Conservation (phyloP, 1,139 yeast genomes). For the Candida mesenterica region DNA sequence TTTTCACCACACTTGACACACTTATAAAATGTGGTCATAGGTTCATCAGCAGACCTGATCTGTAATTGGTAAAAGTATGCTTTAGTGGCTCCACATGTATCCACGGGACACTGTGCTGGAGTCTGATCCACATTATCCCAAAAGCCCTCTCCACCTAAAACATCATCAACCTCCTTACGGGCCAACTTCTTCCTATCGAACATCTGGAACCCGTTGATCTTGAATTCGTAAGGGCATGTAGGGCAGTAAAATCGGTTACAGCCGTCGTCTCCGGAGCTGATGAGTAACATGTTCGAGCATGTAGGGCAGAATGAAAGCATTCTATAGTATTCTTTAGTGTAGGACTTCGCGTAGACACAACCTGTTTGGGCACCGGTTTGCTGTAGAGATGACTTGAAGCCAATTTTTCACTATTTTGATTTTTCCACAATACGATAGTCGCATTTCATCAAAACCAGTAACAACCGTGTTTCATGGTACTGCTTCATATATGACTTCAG, state of each 20-base stretch:
- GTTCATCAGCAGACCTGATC: constrained; percentile 87
- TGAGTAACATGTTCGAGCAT: constrained; percentile 83
- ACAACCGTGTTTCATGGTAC: too few species aligned
- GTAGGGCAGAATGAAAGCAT: constrained; percentile 95
- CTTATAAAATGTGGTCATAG: constrained; percentile 95
- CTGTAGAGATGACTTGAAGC: background rate
- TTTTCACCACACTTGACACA: constrained; percentile 92
- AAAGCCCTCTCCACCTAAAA: constrained; percentile 94
- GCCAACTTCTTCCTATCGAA: constrained; percentile 81
- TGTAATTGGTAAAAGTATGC: constrained; percentile 97
- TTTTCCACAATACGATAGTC: too few species aligned
- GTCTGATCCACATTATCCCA: constrained; percentile 98
- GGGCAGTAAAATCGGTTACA: constrained; percentile 71
- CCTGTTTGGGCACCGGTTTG: too few species aligned
- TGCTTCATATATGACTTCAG: background rate
- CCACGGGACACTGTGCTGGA: constrained; percentile 84
- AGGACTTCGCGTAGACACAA: too few species aligned
- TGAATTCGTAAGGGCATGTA: constrained; percentile 93
- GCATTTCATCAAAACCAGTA: too few species aligned
- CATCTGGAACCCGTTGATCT: constrained; percentile 77
- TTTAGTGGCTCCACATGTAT: constrained; percentile 80
- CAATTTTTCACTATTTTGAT: background rate
- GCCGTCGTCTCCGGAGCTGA: constrained; percentile 42
- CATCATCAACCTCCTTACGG: constrained; percentile 92
- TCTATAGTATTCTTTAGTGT: too few species aligned